Base-by-base conservation (phyloP, 495 filamentous ascomycete genomes). In the Tirmania nivea region DNA sequence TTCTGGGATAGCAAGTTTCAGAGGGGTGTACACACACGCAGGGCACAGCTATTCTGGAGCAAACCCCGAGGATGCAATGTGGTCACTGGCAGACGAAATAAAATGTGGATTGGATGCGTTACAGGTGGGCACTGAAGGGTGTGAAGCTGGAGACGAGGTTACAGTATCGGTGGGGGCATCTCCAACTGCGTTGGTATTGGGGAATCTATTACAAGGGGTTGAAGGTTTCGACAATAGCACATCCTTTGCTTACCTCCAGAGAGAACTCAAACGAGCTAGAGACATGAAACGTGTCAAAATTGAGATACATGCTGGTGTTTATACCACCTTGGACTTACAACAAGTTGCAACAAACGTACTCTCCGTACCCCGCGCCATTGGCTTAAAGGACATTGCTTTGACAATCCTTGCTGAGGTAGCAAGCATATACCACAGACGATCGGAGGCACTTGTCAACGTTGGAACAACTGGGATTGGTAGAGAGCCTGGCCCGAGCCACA, bases 141-240 rank as follows among this genome's bases (percentile, higher is more conserved):
- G 60, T 0, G 60, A 58, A 0, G 51, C 17, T 48, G 62, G 55
- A n/a, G 54, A 61, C 19, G 69, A 69, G 34, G 59, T 88, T 17
- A 71, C 78, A 1, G 67, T 94, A 12, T 83, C 79, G 4, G 78
- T 89, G 2, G 86, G 86, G 2, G 86, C 86, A 1, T 87, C 86
- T 36, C 86, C 86, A 1, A 90, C 86, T 8, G 77, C 80, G 9
- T 77, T 78, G 0, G 73, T 77, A 12, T 64, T 70, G 10, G 66
- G 75, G 57, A 69, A 75, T 55, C 57, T 76, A 10, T 42, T 71
- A 6, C 54, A 49, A 8, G 34, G 37, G 0, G 25, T 52, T 5
- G 16, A 49, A 49, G 21, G 51, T 54, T 47, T 58, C 56, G 39
- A 19, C 3, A 45, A 45, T 19, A 45, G 39, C 3, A 45, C 39